Base-by-base conservation (phyloP, 176 grass and related monocot species). In the Otatea glauca region DNA sequence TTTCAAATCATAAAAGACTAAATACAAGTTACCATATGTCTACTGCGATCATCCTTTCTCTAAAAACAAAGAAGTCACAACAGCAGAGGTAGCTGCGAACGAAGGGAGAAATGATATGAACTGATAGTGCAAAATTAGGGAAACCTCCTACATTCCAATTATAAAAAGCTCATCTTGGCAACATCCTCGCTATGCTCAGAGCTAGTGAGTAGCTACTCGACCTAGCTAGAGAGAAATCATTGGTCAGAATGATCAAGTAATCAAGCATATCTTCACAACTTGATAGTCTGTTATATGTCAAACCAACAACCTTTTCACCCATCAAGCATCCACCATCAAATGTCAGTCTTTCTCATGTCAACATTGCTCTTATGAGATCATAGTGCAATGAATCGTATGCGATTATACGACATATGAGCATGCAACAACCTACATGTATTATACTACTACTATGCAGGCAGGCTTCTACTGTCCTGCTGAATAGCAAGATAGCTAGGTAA, bases 321-420 rank as follows among this genome's bases (percentile, higher is more conserved):
- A 84, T 85, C 73, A 70, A 5, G 44, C 29, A 7, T 37, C 65
- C 75, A 23, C 59, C 5, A 60, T 17, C 17, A 17, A 32, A 60
- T 35, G 64, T 68, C 74, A 55, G 41, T 54, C 39, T 85, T 20
- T 35, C 49, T 50, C 66, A 29, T 79, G 84, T 80, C 76, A 76
- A 72, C 67, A 42, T 86, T 72, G 76, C 21, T 64, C 66, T 43
- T 49, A 27, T 37, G 9, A 20, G 47, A 59, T 53, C 54, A 20
- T 18, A 35, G 14, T n/a, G 49, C 64, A 37, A 37, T 12, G 63
- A 62, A 86, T 63, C 42, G 9, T 60, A 61, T 63, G 48, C 5
- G 47, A 25, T 5, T 65, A 16, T 27, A 9, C 69, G 42, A 54
- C 54, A 47, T 12, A 45, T 6, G 43, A 38, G 41, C 56, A 11